These are phyloP conservation scores for Naganishia sp. DNA, from an alignment of 1,284 basidiomycete genomes.

Conservation along the genomic window DNA sequence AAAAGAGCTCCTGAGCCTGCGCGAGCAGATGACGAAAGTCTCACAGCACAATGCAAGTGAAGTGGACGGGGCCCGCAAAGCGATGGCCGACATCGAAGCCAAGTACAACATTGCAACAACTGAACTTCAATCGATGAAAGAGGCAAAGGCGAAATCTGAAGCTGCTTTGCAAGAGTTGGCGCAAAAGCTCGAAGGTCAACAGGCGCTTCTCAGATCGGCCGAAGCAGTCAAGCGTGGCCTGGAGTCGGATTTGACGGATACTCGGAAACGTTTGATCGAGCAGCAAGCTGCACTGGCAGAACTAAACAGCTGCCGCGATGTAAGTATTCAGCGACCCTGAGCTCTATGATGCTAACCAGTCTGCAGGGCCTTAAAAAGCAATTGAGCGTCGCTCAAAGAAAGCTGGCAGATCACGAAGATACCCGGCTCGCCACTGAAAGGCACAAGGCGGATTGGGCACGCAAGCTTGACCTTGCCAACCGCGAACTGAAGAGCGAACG, in stretches of 20 bases:
- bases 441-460: constrained; percentile 71
- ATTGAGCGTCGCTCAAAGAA: constrained; percentile 68
- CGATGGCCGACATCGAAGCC: constrained; percentile 41
- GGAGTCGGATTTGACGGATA: constrained; percentile 72
- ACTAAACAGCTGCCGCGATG: constrained; percentile 69
- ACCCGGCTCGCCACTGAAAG: constrained; percentile 78
- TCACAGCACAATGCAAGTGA: constrained; percentile 41
- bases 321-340: constrained; percentile 46
- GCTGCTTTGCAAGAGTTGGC: constrained; percentile 61
- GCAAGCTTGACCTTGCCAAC: constrained; percentile 69
- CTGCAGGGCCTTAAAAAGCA: constrained; percentile 74
- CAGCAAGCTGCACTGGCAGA: constrained; percentile 68
- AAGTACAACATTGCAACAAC: constrained; percentile 52
- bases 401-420: constrained; percentile 84
- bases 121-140: constrained; percentile 8
- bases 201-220: constrained; percentile 62
- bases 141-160: constrained; percentile 49
- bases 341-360: constrained; percentile 14
- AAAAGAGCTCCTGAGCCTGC: constrained; percentile 72
- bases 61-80: constrained; percentile 46
- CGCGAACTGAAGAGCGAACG: constrained; percentile 51
- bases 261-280: constrained; percentile 72
- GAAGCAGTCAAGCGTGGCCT: constrained; percentile 70
- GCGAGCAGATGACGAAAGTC: constrained; percentile 61
- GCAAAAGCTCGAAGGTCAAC: constrained; percentile 61